phyloP scores from a whole-genome alignment of 1,284 basidiomycete genomes.

The Neotropicomus parvogracilis region DNA sequence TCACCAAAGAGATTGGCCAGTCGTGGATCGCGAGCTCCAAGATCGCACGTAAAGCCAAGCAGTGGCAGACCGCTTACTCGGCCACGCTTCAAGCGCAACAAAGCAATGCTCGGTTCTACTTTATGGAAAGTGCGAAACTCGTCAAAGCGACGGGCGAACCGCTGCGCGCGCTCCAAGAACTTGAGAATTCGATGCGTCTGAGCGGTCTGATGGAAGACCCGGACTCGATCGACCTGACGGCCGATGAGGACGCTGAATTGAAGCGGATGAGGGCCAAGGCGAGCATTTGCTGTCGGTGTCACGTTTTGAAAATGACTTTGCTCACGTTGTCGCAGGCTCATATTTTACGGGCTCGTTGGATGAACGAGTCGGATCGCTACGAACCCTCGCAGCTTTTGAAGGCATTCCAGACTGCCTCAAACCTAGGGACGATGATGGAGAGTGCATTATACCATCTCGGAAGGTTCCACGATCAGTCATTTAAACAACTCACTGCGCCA shows the following conservation, averaged over 20 bases:
- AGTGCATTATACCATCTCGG: constrained; percentile 84
- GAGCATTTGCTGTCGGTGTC: constrained; percentile 11
- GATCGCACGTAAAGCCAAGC: constrained; percentile 91
- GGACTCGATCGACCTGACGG: constrained; percentile 55
- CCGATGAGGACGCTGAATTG: constrained; percentile 45
- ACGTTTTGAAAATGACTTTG: not conserved
- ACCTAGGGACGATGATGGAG: constrained; percentile 63
- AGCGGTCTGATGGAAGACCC: constrained; percentile 41
- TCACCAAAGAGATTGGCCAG: constrained; percentile 67
- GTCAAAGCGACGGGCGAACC: constrained; percentile 79
- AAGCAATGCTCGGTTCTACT: constrained; percentile 73
- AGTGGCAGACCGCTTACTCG: constrained; percentile 96
- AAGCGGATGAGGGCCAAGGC: constrained; percentile 73
- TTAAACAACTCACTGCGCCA: constrained; percentile 46
- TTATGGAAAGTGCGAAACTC: constrained; percentile 91
- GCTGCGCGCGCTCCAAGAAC: constrained; percentile 83
- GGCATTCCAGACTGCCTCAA: constrained; percentile 22
- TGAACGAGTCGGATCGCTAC: constrained; percentile 85
- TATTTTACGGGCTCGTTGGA: constrained; percentile 89
- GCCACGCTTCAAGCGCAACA: constrained; percentile 90
- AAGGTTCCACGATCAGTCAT: constrained; percentile 80
- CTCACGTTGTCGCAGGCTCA: constrained; percentile 56
- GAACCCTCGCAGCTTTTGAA: constrained; percentile 48
- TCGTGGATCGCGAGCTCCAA: constrained; percentile 94
- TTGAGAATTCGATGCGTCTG: constrained; percentile 74